Evolutionary conservation across 1,284 basidiomycete species (phyloP).

Genomic region (Puccinia coronata): DNA sequence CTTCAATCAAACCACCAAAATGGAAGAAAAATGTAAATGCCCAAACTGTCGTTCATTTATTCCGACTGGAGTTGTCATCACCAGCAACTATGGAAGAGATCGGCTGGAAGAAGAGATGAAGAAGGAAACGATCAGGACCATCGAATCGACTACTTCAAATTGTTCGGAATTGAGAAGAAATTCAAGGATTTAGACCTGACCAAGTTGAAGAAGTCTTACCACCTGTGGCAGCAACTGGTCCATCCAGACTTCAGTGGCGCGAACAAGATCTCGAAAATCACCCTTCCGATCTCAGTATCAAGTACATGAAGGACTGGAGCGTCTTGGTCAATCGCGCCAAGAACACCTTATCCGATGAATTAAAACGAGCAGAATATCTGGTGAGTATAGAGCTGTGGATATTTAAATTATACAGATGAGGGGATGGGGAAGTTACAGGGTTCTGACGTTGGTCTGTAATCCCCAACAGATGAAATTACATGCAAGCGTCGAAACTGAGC

Average conservation of each 20-base stretch:
- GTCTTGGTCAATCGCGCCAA: constrained; percentile 33
- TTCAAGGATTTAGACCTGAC: constrained; percentile 5
- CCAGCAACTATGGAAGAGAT: background rate
- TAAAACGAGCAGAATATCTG: constrained; percentile 45
- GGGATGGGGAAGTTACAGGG: background rate
- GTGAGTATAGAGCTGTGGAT: constrained; percentile 10
- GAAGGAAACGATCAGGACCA: background rate
- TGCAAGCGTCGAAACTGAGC: constrained; percentile 20
- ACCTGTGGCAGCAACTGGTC: constrained; percentile 42
- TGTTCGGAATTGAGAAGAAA: constrained; percentile 26
- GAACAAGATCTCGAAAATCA: background rate
- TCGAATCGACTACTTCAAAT: constrained; percentile 20
- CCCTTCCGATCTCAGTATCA: background rate
- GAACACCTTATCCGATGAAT: constrained; percentile 16
- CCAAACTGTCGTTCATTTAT: constrained; percentile 18
- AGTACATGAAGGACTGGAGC: constrained; percentile 34
- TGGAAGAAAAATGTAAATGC: constrained; percentile 38
- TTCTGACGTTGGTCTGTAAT: background rate
- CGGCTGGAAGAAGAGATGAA: background rate
- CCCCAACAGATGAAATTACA: constrained; percentile 13
- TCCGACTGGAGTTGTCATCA: background rate
- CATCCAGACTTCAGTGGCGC: constrained; percentile 28
- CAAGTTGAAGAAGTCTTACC: constrained; percentile 30
- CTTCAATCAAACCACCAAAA: constrained; percentile 1
- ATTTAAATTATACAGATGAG: background rate